Evolutionary conservation across 768 basidiomycete species (phyloP), one percentile per base, ranked within the genome.

Genomic region (Dacryopinax primogenitus): DNA sequence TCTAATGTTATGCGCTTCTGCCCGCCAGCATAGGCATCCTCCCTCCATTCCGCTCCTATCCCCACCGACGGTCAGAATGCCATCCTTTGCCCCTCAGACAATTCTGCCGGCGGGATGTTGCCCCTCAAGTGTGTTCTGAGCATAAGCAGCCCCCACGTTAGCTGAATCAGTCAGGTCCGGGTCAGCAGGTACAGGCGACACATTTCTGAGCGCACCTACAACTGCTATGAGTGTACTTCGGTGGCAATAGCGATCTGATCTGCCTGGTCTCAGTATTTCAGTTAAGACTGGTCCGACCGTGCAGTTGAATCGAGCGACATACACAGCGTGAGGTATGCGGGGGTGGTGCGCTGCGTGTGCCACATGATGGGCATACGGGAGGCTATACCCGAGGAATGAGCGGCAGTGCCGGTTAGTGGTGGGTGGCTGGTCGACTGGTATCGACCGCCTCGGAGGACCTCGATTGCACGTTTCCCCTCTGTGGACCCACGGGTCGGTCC

Each of bases 21-120:
- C 51, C 51, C 26, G 51, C 51, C 51, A 58, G 26, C 51, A 58
- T 58, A 58, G 45, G n/a, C 45, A 32, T 30, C 30, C 51, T 58
- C 30, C 13, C 26, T 3, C 30, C 51, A 58, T 58, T 58, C 51
- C 51, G 32, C 51, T 15, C 3, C 26, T 9, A 3, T 30, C 26
- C 9, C 32, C 51, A 3, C 32, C 51, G 23, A 30, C 51, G 26
- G 26, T 15, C 26, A 6, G 51, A 23, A 58, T 58, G 51, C 26
- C 32, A 58, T 58, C 51, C 2, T 6, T 6, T 18, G 15, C 51
- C 51, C 32, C 13, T 58, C 9, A 28, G 51, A 58, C 23, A 58
- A 9, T 3, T 18, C 51, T 13, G 51, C 13, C 4, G 51, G 26
- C 23, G 26, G 23, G 32, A 58, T 11, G 9, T 11, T 32, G 26